Evolutionary conservation across 331 rosid species (phyloP), one percentile per base, ranked within the genome.

Genomic region (Rosa hybrid): DNA sequence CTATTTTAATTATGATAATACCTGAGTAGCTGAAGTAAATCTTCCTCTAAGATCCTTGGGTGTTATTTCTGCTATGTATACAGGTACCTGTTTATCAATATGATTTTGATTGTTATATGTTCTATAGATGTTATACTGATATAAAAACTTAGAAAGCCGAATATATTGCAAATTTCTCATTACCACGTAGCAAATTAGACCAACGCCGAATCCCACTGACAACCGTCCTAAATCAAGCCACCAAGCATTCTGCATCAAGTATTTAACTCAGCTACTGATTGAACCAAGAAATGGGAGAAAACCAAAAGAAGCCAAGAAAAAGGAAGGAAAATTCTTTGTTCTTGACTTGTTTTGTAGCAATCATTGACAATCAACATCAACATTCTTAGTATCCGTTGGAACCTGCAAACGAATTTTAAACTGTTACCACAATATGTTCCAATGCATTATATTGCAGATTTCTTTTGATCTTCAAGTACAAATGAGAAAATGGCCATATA

Each of bases 11-110:
- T 7, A 50, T 12, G 13, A 63, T 11, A 38, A 34, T 48, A 54
- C 80, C 68, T 67, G 70, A 75, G 18, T 13, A 30, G 70, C 77
- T 53, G 83, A 63, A 42, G 78, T 74, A 49, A 78, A 39, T 6
- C 49, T 49, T 83, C 86, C 86, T 59, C 86, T 74, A 8, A 83
- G 34, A 53, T 74, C 54, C 48, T 68, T 78, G 20, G 77, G 86
- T 44, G 81, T 67, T 62, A 83, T 79, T 74, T 83, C 86, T 27
- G 83, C 30, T 27, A 74, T 41, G 68, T 77, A 82, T 45, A 38
- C 25, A 50, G 68, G 68, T 34, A 12, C 77, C 83, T 83, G 53
- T 60, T 12, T 17, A 23, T 49, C 27, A 30, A n/a, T 41, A 34
- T 3, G 8, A 75, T 53, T 53, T 53, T 53, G n/a, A 38, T 20